Base-by-base conservation (phyloP, 331 rosid species). In the Stylosanthes scabra region DNA sequence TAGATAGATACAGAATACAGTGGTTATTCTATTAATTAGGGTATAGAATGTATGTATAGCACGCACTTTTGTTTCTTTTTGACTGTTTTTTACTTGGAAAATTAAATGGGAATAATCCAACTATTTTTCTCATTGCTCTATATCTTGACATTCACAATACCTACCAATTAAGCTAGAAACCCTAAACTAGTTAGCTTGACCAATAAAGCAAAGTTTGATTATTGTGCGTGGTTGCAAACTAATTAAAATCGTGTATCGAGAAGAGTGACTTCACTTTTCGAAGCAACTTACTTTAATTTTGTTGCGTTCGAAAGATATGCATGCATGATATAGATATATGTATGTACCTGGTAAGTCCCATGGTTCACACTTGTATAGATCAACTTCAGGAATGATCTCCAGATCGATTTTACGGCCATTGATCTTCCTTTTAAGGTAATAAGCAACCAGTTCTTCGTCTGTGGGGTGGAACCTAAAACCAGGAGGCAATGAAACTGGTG, bases 381-480 rank as follows among this genome's bases (percentile, higher is more conserved):
- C 99, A 64, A 95, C 97, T 76, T 95, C 99, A 51, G 97, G 96
- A 76, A 95, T 95, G 88, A 95, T 74, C 83, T 95, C 99, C 50
- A 95, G 72, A 67, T 95, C 97, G 61, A 95, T 95, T 81, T 80
- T 83, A 27, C 88, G 92, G 40, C 99, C 97, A 40, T 95, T 95
- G 69, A 95, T 95, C 88, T 95, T 95, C 42, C 97, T 83, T 67
- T 91, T 95, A 63, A 95, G 97, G 63, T 95, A 95, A 68, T 95
- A 95, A 8, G 93, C 90, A 27, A 95, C 97, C 2, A 95, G 93
- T 64, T 95, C 99, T 63, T 95, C 99, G 2, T 95, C 99, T 0
- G 99, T 95, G 1, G 99, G 99, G 81, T 95, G 99, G 81, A 95
- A 95, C 70, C 99, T 83, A 40, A 95, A 95, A 29, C 99, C 99